phyloP scores from a whole-genome alignment of 805 yeast species.

The Cyberlindnera mycetangii region DNA sequence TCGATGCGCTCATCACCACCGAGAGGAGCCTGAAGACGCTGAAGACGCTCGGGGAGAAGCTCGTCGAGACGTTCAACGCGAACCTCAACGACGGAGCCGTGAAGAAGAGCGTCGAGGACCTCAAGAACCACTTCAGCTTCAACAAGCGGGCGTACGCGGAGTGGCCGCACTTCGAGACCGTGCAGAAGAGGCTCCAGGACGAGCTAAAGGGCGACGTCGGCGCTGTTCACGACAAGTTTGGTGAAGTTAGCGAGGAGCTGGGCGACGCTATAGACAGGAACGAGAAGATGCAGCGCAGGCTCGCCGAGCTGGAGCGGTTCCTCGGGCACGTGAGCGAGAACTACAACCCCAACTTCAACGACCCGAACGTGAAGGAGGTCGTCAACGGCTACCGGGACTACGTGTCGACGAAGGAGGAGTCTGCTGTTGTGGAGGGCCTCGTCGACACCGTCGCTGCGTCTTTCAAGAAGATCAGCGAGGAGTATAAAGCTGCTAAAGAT shows the following conservation, averaged over 20 bases:
- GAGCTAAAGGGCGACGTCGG: conserved; percentile 1
- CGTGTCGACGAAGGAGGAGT: conserved; percentile 12
- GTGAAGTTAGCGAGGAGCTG: conserved; percentile 9
- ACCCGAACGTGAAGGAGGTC: conserved; percentile 63
- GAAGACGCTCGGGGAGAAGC: conserved; percentile 40
- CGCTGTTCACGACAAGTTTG: not conserved
- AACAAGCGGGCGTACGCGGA: conserved; percentile 9
- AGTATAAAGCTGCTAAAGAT: not conserved
- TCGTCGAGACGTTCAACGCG: conserved; percentile 66
- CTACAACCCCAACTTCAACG: conserved; percentile 77
- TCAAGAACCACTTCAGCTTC: conserved; percentile 9
- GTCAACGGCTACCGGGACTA: conserved; percentile 53
- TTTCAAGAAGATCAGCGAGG: conserved; percentile 4
- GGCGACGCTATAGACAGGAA: conserved; percentile 10
- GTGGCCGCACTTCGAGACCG: not conserved
- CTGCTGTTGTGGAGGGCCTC: not conserved
- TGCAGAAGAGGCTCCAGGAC: not conserved
- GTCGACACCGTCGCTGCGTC: not conserved
- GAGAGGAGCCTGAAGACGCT: conserved; percentile 23
- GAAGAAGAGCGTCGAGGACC: conserved; percentile 61
- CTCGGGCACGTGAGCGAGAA: conserved; percentile 45
- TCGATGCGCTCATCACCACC: conserved; percentile 23
- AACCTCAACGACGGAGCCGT: conserved; percentile 88
- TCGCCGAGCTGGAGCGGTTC: conserved; percentile 39
- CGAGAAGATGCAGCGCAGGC: conserved; percentile 17